Evolutionary conservation across 164 flowering plant genomes (phyloP).

Genomic region (Aristolochia californica): DNA sequence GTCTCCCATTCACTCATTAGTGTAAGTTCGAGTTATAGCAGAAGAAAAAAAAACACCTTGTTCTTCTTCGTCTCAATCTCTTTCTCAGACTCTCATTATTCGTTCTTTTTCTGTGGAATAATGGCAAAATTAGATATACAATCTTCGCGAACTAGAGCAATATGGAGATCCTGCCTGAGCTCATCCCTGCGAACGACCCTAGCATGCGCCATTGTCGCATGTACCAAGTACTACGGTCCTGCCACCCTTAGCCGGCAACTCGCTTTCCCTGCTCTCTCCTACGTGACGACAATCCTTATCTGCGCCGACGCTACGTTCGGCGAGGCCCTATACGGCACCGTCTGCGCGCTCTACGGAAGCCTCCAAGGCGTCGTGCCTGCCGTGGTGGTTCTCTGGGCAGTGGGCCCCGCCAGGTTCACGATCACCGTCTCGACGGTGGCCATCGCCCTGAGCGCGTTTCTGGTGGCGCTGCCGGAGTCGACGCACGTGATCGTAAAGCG

Average conservation of each 20-base stretch:
- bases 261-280: conserved; percentile 64
- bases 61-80: background rate
- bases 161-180: conserved; percentile 42
- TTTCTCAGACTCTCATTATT: background rate
- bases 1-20: no score
- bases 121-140: background rate
- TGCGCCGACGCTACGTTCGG: conserved; percentile 58
- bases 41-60: background rate
- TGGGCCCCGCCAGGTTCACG: conserved; percentile 40
- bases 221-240: conserved; percentile 51
- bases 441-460: conserved; percentile 39
- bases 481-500: conserved; percentile 46
- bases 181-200: conserved; percentile 52
- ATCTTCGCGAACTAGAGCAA: background rate
- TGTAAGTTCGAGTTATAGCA: background rate
- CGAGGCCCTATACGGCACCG: conserved; percentile 48
- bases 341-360: conserved; percentile 52
- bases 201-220: conserved; percentile 61
- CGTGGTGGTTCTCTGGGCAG: conserved; percentile 42
- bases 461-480: conserved; percentile 44
- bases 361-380: conserved; percentile 47
- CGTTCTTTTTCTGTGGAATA: background rate
- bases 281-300: conserved; percentile 47
- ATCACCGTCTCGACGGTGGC: conserved; percentile 24
- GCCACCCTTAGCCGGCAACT: conserved; percentile 16